phyloP scores from a whole-genome alignment of 768 basidiomycete species.

The Tulasnella sp. region DNA sequence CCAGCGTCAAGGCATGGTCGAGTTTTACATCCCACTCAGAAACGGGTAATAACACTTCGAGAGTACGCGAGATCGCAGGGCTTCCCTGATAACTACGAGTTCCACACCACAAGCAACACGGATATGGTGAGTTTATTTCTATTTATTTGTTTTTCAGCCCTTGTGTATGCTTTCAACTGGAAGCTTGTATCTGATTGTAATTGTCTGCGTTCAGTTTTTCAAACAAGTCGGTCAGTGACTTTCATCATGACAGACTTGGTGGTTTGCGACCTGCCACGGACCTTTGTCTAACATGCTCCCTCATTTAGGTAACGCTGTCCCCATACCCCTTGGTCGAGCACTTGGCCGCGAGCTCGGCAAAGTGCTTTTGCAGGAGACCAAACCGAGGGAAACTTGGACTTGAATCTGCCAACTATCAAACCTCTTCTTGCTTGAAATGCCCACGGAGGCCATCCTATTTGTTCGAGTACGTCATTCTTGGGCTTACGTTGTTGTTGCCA shows the following conservation, averaged over 20 bases:
- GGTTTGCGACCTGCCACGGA: no score
- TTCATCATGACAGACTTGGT: no score
- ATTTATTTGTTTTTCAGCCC: neutral
- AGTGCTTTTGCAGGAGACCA: neutral
- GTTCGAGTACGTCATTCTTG: no score
- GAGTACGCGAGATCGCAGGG: slow-evolving; percentile 69
- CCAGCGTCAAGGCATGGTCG: slow-evolving; percentile 3
- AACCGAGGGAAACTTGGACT: no score
- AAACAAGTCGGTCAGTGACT: slow-evolving; percentile 3
- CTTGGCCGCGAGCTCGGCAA: slow-evolving; percentile 31
- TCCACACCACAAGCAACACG: slow-evolving; percentile 36
- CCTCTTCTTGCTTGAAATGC: no score
- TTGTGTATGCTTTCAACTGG: slow-evolving; percentile 9
- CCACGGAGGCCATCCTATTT: no score
- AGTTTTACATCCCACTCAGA: slow-evolving; percentile 33
- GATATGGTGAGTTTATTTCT: slow-evolving; percentile 44
- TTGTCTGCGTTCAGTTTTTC: slow-evolving; percentile 33
- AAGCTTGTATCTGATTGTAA: slow-evolving; percentile 28
- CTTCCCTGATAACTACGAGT: slow-evolving; percentile 58
- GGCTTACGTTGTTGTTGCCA: no score
- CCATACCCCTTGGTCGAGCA: slow-evolving; percentile 55
- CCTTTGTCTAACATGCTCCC: no score
- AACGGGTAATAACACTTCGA: slow-evolving; percentile 51
- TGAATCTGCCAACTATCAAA: no score
- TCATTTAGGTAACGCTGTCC: slow-evolving; percentile 77